Evolutionary conservation across 108 stramenopile genomes (phyloP), one percentile per base, ranked within the genome.

Genomic region (Skeletonema grethae): DNA sequence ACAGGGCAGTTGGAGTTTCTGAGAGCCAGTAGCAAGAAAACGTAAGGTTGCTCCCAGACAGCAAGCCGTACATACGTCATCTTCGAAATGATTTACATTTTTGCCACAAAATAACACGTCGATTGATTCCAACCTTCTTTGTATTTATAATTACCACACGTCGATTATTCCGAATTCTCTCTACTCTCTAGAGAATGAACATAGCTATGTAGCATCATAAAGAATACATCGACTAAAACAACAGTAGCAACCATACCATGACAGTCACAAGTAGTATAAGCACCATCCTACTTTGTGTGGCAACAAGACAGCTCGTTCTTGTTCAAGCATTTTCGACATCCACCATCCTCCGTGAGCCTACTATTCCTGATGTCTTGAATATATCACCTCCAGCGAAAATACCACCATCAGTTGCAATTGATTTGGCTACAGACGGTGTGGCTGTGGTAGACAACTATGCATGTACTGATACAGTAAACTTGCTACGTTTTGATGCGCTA

Each of bases 361-460:
- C 15, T 11, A 12, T 61, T 61, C 61, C 61, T 34, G n/a, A 15
- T 10, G 61, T 61, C 24, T 34, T 61, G 8, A 34, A 61, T 29
- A 18, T 61, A 11, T 25, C 61, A 18, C 61, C 61, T 12, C 61
- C 61, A 18, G 18, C 61, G 16, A 34, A 32, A 34, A 30, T 61
- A 18, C 61, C 61, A 11, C 28, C 61, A 22, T 61, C 61, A 10
- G 61, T 61, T 18, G 61, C 61, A 25, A 34, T 30, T 34, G 61
- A 61, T 16, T 34, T 61, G 31, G 61, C 61, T 34, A 36, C 11
- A 30, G 61, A 61, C 30, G 61, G 61, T 18, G 61, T 61, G 9
- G 61, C 61, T 18, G 61, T 61, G 4, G 30, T 61, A 29, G n/a
- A 30, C 7, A 61, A 61, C 30, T 61, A 61, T 34, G 61, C 61